Evolutionary conservation across 2,329 filamentous ascomycete species (phyloP).

Genomic region (Chaetomium olivaceum): DNA sequence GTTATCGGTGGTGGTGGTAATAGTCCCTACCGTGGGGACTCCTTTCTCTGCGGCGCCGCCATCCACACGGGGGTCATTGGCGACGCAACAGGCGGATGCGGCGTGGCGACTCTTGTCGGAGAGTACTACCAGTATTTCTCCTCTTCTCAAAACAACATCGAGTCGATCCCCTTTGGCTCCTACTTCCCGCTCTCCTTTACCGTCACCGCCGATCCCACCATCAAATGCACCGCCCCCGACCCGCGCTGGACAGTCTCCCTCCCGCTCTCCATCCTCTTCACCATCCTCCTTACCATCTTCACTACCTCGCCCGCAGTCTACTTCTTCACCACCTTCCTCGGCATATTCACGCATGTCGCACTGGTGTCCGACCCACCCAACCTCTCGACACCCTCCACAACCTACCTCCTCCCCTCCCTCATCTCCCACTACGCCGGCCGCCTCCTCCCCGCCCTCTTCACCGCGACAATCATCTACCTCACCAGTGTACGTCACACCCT

Average conservation of each 20-base stretch:
- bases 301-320: constrained; percentile 75
- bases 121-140: constrained; percentile 51
- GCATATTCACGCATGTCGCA: constrained; percentile 84
- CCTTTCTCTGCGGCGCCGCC: constrained; percentile 74
- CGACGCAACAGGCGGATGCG: constrained; percentile 68
- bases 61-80: constrained; percentile 73
- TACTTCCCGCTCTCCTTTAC: constrained; percentile 71
- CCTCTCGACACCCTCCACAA: constrained; percentile 60
- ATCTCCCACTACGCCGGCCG: constrained; percentile 50
- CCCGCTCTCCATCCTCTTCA: constrained; percentile 74
- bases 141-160: constrained; percentile 55
- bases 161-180: constrained; percentile 64
- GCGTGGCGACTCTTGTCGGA: constrained; percentile 65
- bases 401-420: constrained; percentile 60
- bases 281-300: constrained; percentile 73
- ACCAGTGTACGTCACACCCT: constrained; percentile 59
- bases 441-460: constrained; percentile 68
- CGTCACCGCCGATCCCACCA: constrained; percentile 52
- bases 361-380: constrained; percentile 82
- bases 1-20: constrained; percentile 45
- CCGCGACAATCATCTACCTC: constrained; percentile 68
- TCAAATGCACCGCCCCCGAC: constrained; percentile 47
- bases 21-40: constrained; percentile 65
- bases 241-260: constrained; percentile 58
- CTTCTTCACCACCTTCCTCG: constrained; percentile 77